phyloP scores from a whole-genome alignment of 805 yeast genomes.

The Saccharomyces eubayanus region DNA sequence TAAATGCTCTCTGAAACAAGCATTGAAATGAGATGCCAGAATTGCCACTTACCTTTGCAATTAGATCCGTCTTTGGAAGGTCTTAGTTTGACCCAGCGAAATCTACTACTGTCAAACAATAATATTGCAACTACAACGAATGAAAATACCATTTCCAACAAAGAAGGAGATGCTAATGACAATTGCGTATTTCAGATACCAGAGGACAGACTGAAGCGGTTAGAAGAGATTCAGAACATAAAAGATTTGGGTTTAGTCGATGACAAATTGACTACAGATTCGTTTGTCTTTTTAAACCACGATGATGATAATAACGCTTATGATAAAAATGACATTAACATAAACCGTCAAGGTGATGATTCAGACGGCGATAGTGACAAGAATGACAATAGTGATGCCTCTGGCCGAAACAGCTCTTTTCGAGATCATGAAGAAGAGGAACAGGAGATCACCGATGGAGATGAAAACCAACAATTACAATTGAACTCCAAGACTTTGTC shows the following conservation, averaged over 20 bases:
- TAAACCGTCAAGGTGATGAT: not conserved
- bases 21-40: slow-evolving; percentile 33
- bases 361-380: slow-evolving; percentile 6
- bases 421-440: slow-evolving; percentile 26
- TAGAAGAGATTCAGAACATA: slow-evolving; percentile 14
- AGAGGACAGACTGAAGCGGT: slow-evolving; percentile 15
- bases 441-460: slow-evolving; percentile 12
- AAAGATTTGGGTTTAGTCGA: slow-evolving; percentile 25
- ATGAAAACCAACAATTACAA: slow-evolving; percentile 10
- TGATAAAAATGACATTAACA: slow-evolving; percentile 6
- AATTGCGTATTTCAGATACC: slow-evolving; percentile 14
- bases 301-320: slow-evolving; percentile 17
- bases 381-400: slow-evolving; percentile 8
- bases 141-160: not conserved
- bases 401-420: slow-evolving; percentile 17
- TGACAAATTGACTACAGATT: slow-evolving; percentile 19
- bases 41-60: slow-evolving; percentile 37
- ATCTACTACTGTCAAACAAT: slow-evolving; percentile 25
- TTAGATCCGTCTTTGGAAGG: slow-evolving; percentile 38
- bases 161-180: not conserved
- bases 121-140: slow-evolving; percentile 11
- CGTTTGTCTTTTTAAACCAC: slow-evolving; percentile 23
- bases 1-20: not conserved
- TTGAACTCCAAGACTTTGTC: slow-evolving; percentile 33
- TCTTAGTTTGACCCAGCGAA: slow-evolving; percentile 38